Evolutionary conservation across 257 asterid species (phyloP).

Genomic region (Nicotiana sylvestris): DNA sequence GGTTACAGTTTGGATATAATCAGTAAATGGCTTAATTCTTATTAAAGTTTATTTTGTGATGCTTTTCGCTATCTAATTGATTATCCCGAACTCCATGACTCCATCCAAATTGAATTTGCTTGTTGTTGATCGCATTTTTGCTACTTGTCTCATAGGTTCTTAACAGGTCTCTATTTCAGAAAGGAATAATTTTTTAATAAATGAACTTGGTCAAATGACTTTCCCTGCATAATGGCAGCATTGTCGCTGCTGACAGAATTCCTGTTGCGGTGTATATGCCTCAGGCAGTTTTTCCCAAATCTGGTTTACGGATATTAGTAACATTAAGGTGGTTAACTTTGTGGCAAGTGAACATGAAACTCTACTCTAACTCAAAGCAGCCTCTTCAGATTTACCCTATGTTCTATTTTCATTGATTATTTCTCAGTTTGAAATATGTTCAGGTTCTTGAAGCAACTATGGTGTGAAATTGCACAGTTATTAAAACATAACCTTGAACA

Average conservation of each 20-base stretch:
- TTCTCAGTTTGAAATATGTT: background rate
- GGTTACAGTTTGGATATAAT: background rate
- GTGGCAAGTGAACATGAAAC: background rate
- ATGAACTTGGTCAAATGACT: background rate
- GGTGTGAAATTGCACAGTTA: background rate
- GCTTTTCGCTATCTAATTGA: background rate
- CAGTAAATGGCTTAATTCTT: background rate
- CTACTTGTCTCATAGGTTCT: background rate
- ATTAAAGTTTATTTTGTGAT: background rate
- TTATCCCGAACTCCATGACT: background rate
- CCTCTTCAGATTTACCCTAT: background rate
- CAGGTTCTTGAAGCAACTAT: background rate
- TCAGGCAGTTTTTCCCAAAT: background rate
- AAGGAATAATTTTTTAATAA: background rate
- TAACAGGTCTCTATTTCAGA: background rate
- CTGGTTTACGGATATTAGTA: background rate
- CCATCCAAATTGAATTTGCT: background rate
- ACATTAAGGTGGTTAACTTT: background rate
- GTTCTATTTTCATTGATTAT: background rate
- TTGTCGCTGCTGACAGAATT: background rate
- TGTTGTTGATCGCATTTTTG: background rate
- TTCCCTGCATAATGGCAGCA: background rate
- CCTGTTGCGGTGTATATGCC: background rate
- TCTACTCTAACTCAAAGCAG: slow-evolving; percentile 1
- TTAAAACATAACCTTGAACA: background rate